Conservation (phyloP, 306 rosid species). For the Begonia masoniana region DNA sequence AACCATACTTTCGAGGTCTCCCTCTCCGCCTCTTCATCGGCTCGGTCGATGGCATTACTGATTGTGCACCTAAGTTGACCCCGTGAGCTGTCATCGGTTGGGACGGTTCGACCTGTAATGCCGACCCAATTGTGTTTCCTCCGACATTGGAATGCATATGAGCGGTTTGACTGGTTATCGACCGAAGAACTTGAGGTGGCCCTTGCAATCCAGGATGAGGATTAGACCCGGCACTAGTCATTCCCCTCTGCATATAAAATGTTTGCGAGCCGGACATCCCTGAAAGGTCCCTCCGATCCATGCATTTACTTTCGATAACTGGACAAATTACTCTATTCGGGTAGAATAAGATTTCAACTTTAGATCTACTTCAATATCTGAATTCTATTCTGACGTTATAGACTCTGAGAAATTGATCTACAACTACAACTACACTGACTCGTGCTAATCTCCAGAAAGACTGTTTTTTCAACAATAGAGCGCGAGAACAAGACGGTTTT, state of each 20-base stretch:
- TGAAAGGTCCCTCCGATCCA: slow-evolving; percentile 94
- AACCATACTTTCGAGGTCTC: slow-evolving; percentile 79
- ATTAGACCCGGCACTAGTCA: slow-evolving; percentile 42
- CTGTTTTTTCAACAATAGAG: no score
- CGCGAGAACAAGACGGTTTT: no score
- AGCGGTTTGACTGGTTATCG: slow-evolving; percentile 40
- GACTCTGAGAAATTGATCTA: no score
- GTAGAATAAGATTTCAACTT: no score
- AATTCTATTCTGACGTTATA: no score
- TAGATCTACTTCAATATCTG: no score
- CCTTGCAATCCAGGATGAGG: slow-evolving; percentile 57
- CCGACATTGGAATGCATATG: slow-evolving; percentile 53
- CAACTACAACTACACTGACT: no score
- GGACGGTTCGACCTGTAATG: slow-evolving; percentile 44
- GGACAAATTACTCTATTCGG: neutral
- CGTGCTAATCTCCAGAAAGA: no score
- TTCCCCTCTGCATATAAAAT: slow-evolving; percentile 63
- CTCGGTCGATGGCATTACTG: slow-evolving; percentile 42
- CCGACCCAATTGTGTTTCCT: slow-evolving; percentile 41
- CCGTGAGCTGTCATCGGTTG: slow-evolving; percentile 47
- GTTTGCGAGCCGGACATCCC: slow-evolving; percentile 65
- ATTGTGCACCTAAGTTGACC: slow-evolving; percentile 48
- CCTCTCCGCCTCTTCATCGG: slow-evolving; percentile 71
- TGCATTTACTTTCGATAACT: slow-evolving; percentile 44
- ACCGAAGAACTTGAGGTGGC: slow-evolving; percentile 33